Base-by-base conservation (phyloP, 306 rosid genomes). In the Prunus fruticosa region DNA sequence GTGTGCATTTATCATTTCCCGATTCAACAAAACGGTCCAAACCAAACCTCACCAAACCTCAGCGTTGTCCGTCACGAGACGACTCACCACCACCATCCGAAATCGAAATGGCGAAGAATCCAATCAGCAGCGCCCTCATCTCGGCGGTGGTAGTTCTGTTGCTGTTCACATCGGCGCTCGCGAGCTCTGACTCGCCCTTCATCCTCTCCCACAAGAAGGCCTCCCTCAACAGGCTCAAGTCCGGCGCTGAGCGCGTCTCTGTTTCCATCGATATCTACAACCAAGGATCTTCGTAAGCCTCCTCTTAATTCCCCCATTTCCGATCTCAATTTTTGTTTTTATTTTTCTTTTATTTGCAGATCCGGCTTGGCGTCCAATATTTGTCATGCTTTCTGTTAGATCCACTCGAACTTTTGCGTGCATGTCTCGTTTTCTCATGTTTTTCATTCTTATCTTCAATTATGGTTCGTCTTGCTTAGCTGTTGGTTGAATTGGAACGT, bases 151-250 rank as follows among this genome's bases (percentile, higher is more conserved):
- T 90, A 14, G 84, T 79, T 76, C 78, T 91, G 9, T 52, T 90
- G 0, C 61, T 90, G 56, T 47, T 90, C 2, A 76, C 88, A 34
- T 72, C 75, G 14, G 75, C 90, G 1, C 80, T 79, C n/a, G 96
- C 91, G 22, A 83, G 78, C 90, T 84, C 97, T 0, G 99, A 95
- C 41, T 90, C 82, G 0, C 99, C 99, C 9, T 95, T 95, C 89
- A 89, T 95, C 80, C 81, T 95, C 25, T 91, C 92, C 41, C 91
- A 95, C 93, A 95, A 95, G 97, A 95, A 95, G 91, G 97, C 93
- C 45, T 52, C 97, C 49, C 97, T 95, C 78, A 90, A 82, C 77
- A 78, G 99, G 78, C 91, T 92, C 79, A 95, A 95, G 85, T 83
- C 97, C 58, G 99, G 97, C 78, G 84, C 84, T 62, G 99, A 95